Conservation (phyloP, 2,329 filamentous ascomycete genomes). For the Colletotrichum orchidophilum region DNA sequence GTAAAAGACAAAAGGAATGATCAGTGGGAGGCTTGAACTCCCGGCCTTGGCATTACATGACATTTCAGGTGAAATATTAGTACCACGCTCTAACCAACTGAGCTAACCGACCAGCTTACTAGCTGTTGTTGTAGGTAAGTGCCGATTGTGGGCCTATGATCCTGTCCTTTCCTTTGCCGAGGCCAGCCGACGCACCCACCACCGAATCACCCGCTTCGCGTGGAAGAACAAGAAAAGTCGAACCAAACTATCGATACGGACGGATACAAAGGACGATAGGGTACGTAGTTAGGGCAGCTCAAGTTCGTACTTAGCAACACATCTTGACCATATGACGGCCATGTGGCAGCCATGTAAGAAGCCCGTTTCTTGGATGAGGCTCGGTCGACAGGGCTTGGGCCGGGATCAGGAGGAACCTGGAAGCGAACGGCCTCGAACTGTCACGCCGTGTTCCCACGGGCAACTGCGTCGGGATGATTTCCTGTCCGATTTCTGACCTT, state of each 20-base stretch:
- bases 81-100: neutral
- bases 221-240: neutral
- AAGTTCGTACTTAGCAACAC: neutral
- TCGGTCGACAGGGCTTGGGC: neutral
- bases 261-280: neutral
- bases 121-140: accelerated
- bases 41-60: neutral
- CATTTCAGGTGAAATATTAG: neutral
- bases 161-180: no score
- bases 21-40: neutral
- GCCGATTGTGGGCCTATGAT: accelerated
- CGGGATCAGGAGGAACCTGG: neutral
- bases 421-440: neutral
- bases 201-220: neutral
- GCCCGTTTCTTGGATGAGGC: neutral
- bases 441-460: neutral
- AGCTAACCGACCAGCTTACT: neutral
- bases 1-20: neutral
- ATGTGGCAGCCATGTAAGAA: constrained; percentile 7
- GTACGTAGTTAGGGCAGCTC: neutral
- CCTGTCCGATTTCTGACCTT: neutral
- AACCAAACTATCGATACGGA: no score
- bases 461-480: neutral
- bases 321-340: neutral
- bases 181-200: no score